Evolutionary conservation across 805 yeast genomes (phyloP), one percentile per base, ranked within the genome.

Genomic region (Sugiyamaella smithiae): DNA sequence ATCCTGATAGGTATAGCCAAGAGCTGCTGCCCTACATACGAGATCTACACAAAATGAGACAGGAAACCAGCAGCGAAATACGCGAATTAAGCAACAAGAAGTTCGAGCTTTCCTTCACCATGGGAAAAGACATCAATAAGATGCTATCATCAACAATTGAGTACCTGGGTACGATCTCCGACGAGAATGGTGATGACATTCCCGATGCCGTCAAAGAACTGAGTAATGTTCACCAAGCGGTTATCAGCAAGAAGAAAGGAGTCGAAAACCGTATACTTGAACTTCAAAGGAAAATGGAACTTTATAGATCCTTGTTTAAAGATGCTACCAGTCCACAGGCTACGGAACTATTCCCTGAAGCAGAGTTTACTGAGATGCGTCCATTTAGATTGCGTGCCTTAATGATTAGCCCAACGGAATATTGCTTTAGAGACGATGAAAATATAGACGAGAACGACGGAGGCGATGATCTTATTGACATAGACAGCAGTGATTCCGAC

Each of bases 1-100:
- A 46, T 32, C 62, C 63, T 1, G 57, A 52, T 23, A 41, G 63
- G 22, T 59, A 58, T 45, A 26, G 51, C 2, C 33, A 49, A 24
- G 46, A 43, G 11, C 14, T 48, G 9, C 31, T 48, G 3, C 48
- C 52, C 1, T 48, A 16, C 14, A 40, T 55, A 14, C 26, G 29
- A 23, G 23, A 41, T 2, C 42, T 56, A 5, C 49, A 46, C 17
- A 33, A 40, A 8, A 43, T 31, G 20, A 43, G 54, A 8, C 26
- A 23, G 1, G 45, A 31, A 9, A 37, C 51, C 33, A 43, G 44
- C 20, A 45, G 53, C 29, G 50, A 55, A 48, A 43, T 49, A 2
- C 33, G 46, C 11, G 17, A 28, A 3, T 45, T 52, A 26, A 45
- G 43, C 14, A 29, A 33, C 37, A 43, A 50, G 26, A 33, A 52